Conservation (phyloP, 2,329 filamentous ascomycete genomes). For the Penicillium sp. region DNA sequence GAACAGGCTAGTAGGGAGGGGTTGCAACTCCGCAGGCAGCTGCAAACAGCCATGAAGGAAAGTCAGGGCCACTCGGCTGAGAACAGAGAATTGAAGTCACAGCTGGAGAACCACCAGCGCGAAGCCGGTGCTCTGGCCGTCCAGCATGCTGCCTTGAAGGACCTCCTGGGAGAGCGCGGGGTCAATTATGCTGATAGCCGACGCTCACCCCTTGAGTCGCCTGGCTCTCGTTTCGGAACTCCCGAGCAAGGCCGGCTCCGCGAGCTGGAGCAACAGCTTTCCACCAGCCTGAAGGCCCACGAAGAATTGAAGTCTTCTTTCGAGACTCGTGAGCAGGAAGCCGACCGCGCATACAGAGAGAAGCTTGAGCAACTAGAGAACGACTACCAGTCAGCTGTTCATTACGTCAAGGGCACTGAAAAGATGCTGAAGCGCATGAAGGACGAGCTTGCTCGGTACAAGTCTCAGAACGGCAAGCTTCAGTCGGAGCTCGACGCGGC, state of each 20-base stretch:
- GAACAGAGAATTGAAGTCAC: conserved; percentile 72
- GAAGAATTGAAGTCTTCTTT: conserved; percentile 74
- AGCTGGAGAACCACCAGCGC: conserved; percentile 74
- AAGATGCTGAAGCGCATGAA: conserved; percentile 99
- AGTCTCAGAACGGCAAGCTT: conserved; percentile 71
- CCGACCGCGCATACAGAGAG: conserved; percentile 81
- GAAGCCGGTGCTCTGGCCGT: conserved; percentile 90
- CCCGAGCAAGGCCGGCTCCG: conserved; percentile 71
- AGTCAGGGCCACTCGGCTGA: conserved; percentile 73
- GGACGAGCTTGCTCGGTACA: conserved; percentile 84
- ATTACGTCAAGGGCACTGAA: conserved; percentile 96
- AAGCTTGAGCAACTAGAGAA: conserved; percentile 90
- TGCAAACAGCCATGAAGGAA: conserved; percentile 75
- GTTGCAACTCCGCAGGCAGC: conserved; percentile 76
- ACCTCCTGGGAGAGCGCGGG: conserved; percentile 80
- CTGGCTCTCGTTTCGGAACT: conserved; percentile 63
- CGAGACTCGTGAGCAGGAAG: conserved; percentile 71
- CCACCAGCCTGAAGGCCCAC: conserved; percentile 65
- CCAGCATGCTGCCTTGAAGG: conserved; percentile 86
- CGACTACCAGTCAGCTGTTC: conserved; percentile 93
- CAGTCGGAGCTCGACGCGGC: conserved; percentile 69
- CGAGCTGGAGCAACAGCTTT: conserved; percentile 81
- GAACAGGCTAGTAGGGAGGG: conserved; percentile 93
- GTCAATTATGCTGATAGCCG: conserved; percentile 64
- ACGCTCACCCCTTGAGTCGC: conserved; percentile 62